A percentile compares a stretch with the other conserved stretches of the same genome.
phyloP scores from a whole-genome alignment of 805 yeast genomes.

The Zygosaccharomyces bisporus region DNA sequence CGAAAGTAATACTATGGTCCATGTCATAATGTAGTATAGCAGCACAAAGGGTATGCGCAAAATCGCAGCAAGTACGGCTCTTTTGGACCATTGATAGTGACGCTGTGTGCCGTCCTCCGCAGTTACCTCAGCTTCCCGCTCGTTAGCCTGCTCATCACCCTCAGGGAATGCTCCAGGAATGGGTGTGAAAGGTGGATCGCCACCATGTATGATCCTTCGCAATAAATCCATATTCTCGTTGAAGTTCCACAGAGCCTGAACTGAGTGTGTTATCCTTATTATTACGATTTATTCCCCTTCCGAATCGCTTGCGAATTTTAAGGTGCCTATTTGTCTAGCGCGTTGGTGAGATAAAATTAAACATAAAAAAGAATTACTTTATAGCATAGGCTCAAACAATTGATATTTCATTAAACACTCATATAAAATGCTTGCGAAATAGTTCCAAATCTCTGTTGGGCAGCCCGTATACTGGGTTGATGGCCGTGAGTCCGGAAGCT shows the following conservation, averaged over 20 bases:
- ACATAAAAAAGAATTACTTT: no score
- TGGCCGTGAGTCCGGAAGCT: slow-evolving; percentile 20
- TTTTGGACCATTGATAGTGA: slow-evolving; percentile 6
- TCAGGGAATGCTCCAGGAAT: slow-evolving; percentile 14
- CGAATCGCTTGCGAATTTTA: no score
- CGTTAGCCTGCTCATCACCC: slow-evolving; percentile 3
- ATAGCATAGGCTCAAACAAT: not conserved
- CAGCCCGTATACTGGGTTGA: slow-evolving; percentile 60
- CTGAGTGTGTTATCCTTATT: not conserved
- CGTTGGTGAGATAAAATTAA: not conserved
- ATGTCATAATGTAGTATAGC: slow-evolving; percentile 19
- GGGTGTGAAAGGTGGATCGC: slow-evolving; percentile 18
- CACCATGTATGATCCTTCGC: slow-evolving; percentile 17
- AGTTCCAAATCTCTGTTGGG: slow-evolving; percentile 43
- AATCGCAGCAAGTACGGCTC: slow-evolving; percentile 8
- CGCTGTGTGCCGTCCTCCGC: not conserved
- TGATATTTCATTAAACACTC: not conserved
- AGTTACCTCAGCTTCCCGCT: slow-evolving; percentile 4
- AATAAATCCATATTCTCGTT: slow-evolving; percentile 16
- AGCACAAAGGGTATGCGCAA: slow-evolving; percentile 19
- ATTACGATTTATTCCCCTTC: no score
- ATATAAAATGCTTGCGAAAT: slow-evolving; percentile 27
- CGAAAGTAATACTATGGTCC: slow-evolving; percentile 10
- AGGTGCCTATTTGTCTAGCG: slow-evolving; percentile 1
- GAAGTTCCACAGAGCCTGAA: not conserved